Base-by-base conservation (phyloP, 768 basidiomycete genomes). In the Pisolithus marmoratus region DNA sequence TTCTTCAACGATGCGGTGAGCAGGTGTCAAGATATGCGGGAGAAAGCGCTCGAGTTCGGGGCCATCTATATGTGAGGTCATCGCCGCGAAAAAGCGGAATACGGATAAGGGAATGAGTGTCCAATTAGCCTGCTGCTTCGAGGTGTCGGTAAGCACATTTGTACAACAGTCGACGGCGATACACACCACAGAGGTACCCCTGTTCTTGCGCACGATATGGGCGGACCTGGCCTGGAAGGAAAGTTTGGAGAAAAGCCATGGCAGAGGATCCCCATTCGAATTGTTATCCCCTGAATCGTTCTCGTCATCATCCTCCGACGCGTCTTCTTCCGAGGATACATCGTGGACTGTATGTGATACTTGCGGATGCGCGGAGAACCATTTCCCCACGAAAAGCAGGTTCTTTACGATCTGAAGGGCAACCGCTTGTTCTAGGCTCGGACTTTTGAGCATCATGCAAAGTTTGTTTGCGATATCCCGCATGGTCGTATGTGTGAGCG, bases 241-340 rank as follows among this genome's bases (percentile, higher is more conserved):
- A 19, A 98, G 72, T 62, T 89, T 89, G 22, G 93, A 94, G 75
- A 98, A 97, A 31, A 99, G 69, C 94, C 95, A 98, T 0, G 90
- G 81, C 2, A 97, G 72, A 0, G 85, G 85, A 58, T 85, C 76
- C 20, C 20, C 31, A 6, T 14, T 43, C 8, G 19, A 56, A 41
- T 49, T 56, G 22, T 60, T 58, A 15, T 61, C 65, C 15, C 65
- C 62, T 22, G 34, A 58, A 3, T 64, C 68, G 6, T 68, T 62
- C 41, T 50, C 59, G 17, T 59, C 63, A n/a, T n/a, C n/a, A 9
- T n/a, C 70, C 70, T 59, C 65, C 8, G 45, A 20, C 24, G 60
- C 65, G 24, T 61, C 61, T 8, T 66, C 62, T 51, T 69, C 61
- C 45, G 58, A 48, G 43, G 59, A 61, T 2, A 62, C 64, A 7